Base-by-base conservation (phyloP, 2,329 filamentous ascomycete species). In the Diatrype stigma region DNA sequence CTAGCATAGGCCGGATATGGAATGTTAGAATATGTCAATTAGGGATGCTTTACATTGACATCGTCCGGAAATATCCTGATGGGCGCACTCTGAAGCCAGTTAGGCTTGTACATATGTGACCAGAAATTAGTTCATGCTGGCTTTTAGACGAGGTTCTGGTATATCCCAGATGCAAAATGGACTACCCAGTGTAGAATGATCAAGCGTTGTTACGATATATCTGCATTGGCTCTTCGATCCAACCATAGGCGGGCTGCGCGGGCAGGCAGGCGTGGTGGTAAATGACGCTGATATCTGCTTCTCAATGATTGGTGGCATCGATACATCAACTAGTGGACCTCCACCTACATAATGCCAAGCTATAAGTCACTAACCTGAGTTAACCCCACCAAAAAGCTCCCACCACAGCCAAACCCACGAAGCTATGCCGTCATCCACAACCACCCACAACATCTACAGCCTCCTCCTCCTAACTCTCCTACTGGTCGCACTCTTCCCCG, bases 401-500 rank as follows among this genome's bases (percentile, higher is more conserved):
- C 44, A 55, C 45, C 26, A 47, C 8, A 55, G 51, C 47, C 44
- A 54, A 50, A 45, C 37, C 5, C 54, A 53, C 48, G 53, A 57
- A 51, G 51, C 56, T 60, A 68, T 74, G 74, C 71, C 69, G 69
- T 72, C 73, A 67, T 67, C 63, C 60, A 60, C 58, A 45, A 51
- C 58, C 52, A 55, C 61, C 60, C 56, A 66, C 63, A 54, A 68
- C 62, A 53, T 73, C 68, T 56, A 55, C 42, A 78, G 74, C 6
- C 58, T 79, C 26, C 60, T 75, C 42, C 67, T 83, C 8, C 58
- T 77, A 48, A 48, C 74, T n/a, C 50, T 81, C 11, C 69, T 84
- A 34, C 62, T 81, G 14, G 34, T 81, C 42, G 65, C 72, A 26
- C 69, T 84, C 52, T 84, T 82, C 58, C 80, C 81, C 0, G 63